These are phyloP conservation scores for Camptophora hylomeconis DNA, from an alignment of 2,329 filamentous ascomycete species.

Conservation along the genomic window DNA sequence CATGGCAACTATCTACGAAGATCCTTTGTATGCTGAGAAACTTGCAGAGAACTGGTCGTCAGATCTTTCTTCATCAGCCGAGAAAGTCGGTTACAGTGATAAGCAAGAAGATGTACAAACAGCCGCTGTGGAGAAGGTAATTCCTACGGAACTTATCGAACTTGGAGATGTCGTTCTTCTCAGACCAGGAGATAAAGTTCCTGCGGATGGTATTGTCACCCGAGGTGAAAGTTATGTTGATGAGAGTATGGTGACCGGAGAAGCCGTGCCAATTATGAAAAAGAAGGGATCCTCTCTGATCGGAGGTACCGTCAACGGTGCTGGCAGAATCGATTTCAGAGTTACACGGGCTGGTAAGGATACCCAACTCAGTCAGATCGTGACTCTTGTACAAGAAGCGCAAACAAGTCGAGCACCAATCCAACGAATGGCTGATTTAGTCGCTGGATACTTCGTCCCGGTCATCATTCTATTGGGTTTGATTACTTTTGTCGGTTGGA, in stretches of 20 bases:
- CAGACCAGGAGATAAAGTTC: slow-evolving; percentile 90
- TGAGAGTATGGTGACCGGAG: slow-evolving; percentile 97
- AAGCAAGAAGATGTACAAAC: slow-evolving; percentile 37
- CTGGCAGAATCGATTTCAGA: slow-evolving; percentile 79
- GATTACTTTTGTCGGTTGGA: slow-evolving; percentile 79
- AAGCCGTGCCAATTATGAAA: slow-evolving; percentile 91
- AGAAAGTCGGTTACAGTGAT: slow-evolving; percentile 28
- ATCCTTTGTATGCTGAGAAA: slow-evolving; percentile 88
- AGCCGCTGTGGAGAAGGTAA: slow-evolving; percentile 64
- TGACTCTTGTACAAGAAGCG: slow-evolving; percentile 94
- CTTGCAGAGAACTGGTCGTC: slow-evolving; percentile 65
- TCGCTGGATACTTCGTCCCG: slow-evolving; percentile 91
- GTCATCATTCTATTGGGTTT: slow-evolving; percentile 74
- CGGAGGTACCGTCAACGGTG: slow-evolving; percentile 89
- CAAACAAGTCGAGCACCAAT: slow-evolving; percentile 92
- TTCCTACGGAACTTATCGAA: slow-evolving; percentile 88
- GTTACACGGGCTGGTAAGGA: slow-evolving; percentile 88
- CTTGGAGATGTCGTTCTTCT: slow-evolving; percentile 88
- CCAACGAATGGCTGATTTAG: slow-evolving; percentile 76
- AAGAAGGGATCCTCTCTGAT: slow-evolving; percentile 67
- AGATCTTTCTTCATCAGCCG: slow-evolving; percentile 21
- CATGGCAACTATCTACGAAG: slow-evolving; percentile 91
- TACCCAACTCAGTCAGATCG: slow-evolving; percentile 94
- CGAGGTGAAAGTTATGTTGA: slow-evolving; percentile 88
- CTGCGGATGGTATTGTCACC: slow-evolving; percentile 77